Percentiles rank a stretch among this genome's conserved stretches.
Conservation (phyloP, 345 rosid genomes). For the Bruguiera parviflora region DNA sequence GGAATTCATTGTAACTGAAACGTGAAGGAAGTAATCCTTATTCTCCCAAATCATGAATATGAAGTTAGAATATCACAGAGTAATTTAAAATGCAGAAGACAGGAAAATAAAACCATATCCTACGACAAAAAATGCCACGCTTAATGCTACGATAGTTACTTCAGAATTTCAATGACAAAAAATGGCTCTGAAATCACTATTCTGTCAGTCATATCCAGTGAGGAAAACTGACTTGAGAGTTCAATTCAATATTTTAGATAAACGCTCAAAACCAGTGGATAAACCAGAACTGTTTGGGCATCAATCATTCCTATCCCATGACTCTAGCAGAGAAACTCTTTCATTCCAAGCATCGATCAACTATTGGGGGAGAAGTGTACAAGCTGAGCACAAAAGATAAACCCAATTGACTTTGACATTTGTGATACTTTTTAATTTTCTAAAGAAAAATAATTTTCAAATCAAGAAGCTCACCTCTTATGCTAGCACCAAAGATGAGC, state of each 20-base stretch:
- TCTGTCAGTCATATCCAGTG: background rate
- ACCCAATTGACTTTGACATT: background rate
- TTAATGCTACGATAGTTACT: background rate
- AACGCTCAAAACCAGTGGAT: background rate
- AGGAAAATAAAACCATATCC: too few relatives aligned
- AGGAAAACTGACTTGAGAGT: background rate
- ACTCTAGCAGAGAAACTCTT: background rate
- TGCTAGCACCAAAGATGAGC: slow-evolving; percentile 42
- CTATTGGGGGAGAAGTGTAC: background rate
- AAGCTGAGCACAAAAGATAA: background rate
- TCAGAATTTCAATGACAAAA: background rate
- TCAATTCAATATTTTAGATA: background rate
- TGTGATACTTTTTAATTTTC: background rate
- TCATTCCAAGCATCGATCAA: background rate
- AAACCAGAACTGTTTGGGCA: background rate
- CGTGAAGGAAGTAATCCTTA: slow-evolving; percentile 3
- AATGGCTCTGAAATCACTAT: background rate
- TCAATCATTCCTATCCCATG: background rate
- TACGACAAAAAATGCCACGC: too few relatives aligned
- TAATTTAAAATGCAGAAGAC: too few relatives aligned
- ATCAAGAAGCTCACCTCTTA: slow-evolving; percentile 40
- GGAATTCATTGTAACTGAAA: slow-evolving; percentile 33
- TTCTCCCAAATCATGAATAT: too few relatives aligned
- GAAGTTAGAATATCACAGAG: too few relatives aligned
- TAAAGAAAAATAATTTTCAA: background rate